These are phyloP conservation scores for Cutaneotrichosporon arboriforme DNA, from an alignment of 1,284 basidiomycete species.

Conservation along the genomic window DNA sequence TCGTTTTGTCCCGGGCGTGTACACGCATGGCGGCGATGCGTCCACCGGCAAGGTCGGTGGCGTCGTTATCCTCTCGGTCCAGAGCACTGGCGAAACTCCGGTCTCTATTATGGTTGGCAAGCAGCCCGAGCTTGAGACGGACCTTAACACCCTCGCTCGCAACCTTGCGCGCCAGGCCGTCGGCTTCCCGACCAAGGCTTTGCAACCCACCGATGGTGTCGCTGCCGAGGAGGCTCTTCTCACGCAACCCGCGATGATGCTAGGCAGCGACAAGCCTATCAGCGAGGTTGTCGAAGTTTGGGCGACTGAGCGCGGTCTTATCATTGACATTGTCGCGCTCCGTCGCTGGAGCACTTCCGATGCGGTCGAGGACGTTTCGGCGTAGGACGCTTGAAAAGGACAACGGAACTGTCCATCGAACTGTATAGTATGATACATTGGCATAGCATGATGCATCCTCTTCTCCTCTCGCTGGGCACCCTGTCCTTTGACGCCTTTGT, in stretches of 20 bases:
- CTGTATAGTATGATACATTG: too few relatives aligned
- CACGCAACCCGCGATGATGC: conserved; percentile 75
- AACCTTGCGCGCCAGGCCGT: conserved; percentile 77
- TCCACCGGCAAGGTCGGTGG: conserved; percentile 65
- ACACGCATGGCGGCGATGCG: conserved; percentile 65
- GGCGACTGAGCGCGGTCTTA: conserved; percentile 55
- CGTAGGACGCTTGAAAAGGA: not conserved
- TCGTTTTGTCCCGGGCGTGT: conserved; percentile 66
- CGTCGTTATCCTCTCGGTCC: conserved; percentile 61
- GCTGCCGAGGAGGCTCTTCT: conserved; percentile 60
- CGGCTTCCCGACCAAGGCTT: conserved; percentile 69
- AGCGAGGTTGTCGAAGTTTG: conserved; percentile 62
- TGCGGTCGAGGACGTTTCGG: conserved; percentile 3
- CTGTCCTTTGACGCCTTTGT: too few relatives aligned
- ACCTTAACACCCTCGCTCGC: conserved; percentile 65
- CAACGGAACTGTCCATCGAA: too few relatives aligned
- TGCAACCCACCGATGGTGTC: conserved; percentile 46
- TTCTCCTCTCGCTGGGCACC: too few relatives aligned
- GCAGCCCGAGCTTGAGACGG: conserved; percentile 49
- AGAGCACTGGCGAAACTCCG: conserved; percentile 36
- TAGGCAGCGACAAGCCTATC: conserved; percentile 56
- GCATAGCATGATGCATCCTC: too few relatives aligned
- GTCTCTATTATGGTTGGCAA: conserved; percentile 36
- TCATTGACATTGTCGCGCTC: conserved; percentile 38
- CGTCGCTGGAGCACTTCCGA: conserved; percentile 44